A percentile compares a stretch with the other conserved stretches of the same genome.
Evolutionary conservation across 1,284 basidiomycete genomes (phyloP).

Genomic region (Mycena citricolor): DNA sequence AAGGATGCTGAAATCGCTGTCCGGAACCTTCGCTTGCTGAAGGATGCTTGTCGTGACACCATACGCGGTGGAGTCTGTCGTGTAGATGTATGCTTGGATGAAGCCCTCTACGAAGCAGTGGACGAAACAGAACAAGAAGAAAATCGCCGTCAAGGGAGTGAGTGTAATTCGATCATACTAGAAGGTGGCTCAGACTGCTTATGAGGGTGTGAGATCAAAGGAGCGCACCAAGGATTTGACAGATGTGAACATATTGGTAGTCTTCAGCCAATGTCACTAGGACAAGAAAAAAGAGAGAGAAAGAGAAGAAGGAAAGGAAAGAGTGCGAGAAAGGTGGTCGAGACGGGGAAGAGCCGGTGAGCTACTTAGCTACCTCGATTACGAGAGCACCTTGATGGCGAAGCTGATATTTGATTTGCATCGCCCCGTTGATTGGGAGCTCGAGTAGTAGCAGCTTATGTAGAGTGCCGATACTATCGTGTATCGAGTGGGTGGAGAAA

Average conservation of each 20-base stretch:
- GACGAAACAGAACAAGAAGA: constrained; percentile 21
- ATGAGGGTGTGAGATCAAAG: no score
- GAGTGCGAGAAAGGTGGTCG: no score
- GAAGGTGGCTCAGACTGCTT: no score
- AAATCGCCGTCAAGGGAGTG: constrained; percentile 19
- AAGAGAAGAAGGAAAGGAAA: constrained; percentile 3
- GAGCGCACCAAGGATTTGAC: constrained; percentile 16
- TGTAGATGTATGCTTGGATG: constrained; percentile 22
- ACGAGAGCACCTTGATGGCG: no score
- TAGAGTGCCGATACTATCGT: no score
- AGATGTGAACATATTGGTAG: constrained; percentile 16
- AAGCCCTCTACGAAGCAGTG: constrained; percentile 21
- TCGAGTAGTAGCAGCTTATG: no score
- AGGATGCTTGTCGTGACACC: constrained; percentile 12
- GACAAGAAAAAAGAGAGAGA: constrained; percentile 11
- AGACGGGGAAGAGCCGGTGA: no score
- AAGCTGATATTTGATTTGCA: no score
- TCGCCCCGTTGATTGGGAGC: no score
- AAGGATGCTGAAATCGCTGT: constrained; percentile 16
- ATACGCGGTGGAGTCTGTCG: constrained; percentile 13
- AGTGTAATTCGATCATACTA: constrained; percentile 20
- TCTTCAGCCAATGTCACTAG: constrained; percentile 20
- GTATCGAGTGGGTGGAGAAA: no score
- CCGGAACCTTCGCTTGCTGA: constrained; percentile 15
- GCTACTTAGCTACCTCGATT: no score